Evolutionary conservation across 306 rosid species (phyloP).

Genomic region (Dalbergia cultrata): DNA sequence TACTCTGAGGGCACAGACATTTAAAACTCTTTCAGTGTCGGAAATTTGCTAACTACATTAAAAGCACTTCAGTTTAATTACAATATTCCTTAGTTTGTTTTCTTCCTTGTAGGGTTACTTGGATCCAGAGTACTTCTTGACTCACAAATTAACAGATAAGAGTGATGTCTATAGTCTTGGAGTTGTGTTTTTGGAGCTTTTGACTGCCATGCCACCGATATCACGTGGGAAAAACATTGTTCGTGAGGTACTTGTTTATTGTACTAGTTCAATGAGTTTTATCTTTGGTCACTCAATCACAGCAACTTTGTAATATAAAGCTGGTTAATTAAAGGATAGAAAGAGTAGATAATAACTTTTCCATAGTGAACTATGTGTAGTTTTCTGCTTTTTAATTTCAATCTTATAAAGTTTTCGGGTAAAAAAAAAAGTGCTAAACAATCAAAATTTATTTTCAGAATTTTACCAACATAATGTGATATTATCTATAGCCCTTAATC

Average conservation of each 20-base stretch:
- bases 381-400: too few relatives aligned
- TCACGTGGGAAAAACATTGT: conserved; percentile 80
- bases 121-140: conserved; percentile 84
- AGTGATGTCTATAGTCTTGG: conserved; percentile 84
- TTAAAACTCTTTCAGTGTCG: background rate
- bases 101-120: conserved; percentile 71
- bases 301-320: background rate
- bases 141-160: conserved; percentile 80
- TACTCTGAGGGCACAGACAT: background rate
- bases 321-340: background rate
- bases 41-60: background rate
- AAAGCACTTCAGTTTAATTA: background rate
- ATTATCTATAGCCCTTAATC: too few relatives aligned
- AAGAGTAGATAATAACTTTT: too few relatives aligned
- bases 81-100: background rate
- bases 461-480: too few relatives aligned
- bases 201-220: conserved; percentile 74
- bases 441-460: too few relatives aligned
- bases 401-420: too few relatives aligned
- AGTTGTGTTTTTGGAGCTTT: conserved; percentile 77
- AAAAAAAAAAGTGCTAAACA: too few relatives aligned
- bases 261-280: background rate
- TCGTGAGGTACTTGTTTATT: conserved; percentile 65
- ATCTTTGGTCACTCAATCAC: background rate
- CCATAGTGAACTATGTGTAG: too few relatives aligned